Conservation (phyloP, 306 rosid genomes). For the Boehmeria nivea region DNA sequence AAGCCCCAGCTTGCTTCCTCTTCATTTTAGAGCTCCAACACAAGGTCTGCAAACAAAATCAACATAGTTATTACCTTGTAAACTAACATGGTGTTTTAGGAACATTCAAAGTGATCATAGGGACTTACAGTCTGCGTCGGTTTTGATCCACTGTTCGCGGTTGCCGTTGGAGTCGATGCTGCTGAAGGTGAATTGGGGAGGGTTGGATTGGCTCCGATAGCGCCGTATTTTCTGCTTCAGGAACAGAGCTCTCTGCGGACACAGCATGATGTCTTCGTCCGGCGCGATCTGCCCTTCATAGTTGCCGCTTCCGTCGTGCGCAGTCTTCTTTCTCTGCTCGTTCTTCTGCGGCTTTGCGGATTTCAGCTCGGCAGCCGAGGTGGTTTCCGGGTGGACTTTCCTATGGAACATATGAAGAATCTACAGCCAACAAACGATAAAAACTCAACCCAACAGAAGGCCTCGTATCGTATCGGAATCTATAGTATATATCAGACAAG, state of each 20-base stretch:
- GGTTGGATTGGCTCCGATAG: slow-evolving; percentile 46
- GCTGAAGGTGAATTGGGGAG: slow-evolving; percentile 36
- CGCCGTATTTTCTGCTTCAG: slow-evolving; percentile 42
- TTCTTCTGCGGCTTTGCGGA: slow-evolving; percentile 37
- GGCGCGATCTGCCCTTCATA: slow-evolving; percentile 32
- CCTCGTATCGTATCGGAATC: too few relatives aligned
- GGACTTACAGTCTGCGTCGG: slow-evolving; percentile 88
- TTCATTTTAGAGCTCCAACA: slow-evolving; percentile 62
- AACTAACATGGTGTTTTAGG: too few relatives aligned
- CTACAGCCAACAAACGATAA: slow-evolving; percentile 47
- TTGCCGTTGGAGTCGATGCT: slow-evolving; percentile 52
- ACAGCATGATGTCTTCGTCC: slow-evolving; percentile 49
- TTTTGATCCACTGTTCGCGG: slow-evolving; percentile 83
- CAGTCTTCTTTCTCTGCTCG: slow-evolving; percentile 48
- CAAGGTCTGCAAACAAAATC: too few relatives aligned
- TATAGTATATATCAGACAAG: too few relatives aligned
- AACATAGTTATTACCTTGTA: too few relatives aligned
- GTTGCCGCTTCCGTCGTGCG: slow-evolving; percentile 34
- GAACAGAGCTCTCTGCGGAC: slow-evolving; percentile 34
- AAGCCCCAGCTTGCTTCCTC: slow-evolving; percentile 24
- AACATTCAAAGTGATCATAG: too few relatives aligned
- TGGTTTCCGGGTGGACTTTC: slow-evolving; percentile 82
- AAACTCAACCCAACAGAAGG: too few relatives aligned
- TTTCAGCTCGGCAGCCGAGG: slow-evolving; percentile 32
- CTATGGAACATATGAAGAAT: slow-evolving; percentile 79